These are phyloP conservation scores for Amorphotheca resinae DNA, from an alignment of 495 filamentous ascomycete genomes.

Conservation along the genomic window DNA sequence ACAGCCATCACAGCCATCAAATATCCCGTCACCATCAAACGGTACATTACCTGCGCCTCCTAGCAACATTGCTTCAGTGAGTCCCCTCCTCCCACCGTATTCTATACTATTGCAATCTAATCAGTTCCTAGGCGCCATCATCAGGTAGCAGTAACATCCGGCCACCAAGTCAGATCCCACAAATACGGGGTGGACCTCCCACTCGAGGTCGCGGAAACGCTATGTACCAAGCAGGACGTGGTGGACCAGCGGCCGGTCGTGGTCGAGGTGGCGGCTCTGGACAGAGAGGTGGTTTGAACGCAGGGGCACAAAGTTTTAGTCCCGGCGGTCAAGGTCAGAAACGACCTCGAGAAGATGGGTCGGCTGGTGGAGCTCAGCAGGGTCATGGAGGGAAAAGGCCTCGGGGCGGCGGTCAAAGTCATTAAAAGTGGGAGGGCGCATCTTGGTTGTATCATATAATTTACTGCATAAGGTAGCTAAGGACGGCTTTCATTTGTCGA, in stretches of 20 bases:
- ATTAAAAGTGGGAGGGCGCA: constrained; percentile 1
- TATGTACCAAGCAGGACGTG: constrained; percentile 29
- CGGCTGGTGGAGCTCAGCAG: constrained; percentile 29
- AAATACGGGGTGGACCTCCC: constrained; percentile 32
- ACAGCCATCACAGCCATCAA: constrained; percentile 5
- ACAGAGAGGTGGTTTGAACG: constrained; percentile 33
- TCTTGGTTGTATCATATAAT: constrained; percentile 11
- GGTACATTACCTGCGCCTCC: constrained; percentile 10
- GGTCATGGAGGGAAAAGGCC: constrained; percentile 39
- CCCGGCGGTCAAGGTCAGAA: constrained; percentile 48
- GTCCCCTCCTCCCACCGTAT: constrained; percentile 22
- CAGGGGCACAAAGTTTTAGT: constrained; percentile 19
- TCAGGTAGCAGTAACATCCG: constrained; percentile 22
- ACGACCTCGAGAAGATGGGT: constrained; percentile 48
- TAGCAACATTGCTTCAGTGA: constrained; percentile 37
- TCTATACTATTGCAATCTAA: constrained; percentile 25
- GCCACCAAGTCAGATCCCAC: constrained; percentile 31
- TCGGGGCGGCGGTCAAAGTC: constrained; percentile 33
- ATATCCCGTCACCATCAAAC: constrained; percentile 12
- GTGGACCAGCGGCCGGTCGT: constrained; percentile 22
- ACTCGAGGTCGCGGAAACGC: constrained; percentile 25
- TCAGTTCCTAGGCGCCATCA: constrained; percentile 22
- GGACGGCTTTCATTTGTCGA: constrained; percentile 17
- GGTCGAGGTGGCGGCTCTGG: constrained; percentile 33
- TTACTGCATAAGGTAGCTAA: constrained; percentile 11